Base-by-base conservation (phyloP, 441 rosid genomes). In the Pelargonium citronellum region DNA sequence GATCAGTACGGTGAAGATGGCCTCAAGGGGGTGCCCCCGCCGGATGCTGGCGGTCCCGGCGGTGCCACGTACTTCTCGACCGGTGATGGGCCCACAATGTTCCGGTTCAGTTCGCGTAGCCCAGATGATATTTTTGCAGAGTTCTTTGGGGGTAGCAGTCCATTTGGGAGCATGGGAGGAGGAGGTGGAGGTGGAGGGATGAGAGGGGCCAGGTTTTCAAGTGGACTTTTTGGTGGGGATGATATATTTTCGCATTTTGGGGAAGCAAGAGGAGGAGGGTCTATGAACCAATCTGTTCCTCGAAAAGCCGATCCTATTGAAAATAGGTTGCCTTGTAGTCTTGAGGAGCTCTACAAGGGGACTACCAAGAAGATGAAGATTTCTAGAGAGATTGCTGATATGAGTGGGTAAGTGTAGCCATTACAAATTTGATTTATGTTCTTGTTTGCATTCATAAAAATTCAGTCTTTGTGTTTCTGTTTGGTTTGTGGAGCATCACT, bases 1-100 rank as follows among this genome's bases (percentile, higher is more conserved):
- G 98, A 92, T 77, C 91, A 85, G 61, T 90, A 87, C 22, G 96
- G 97, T 9, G 98, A 89, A 69, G 98, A 91, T 79, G 94, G 94
- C 49, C 71, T 92, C 19, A 92, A 92, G 75, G 94, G 90, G 47
- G 77, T 84, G 53, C 92, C 91, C 13, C 92, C 98, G 1, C 89
- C 97, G 10, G 84, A 69, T 73, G 71, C 89, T 3, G 81, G 83
- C 49, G 86, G 89, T 6, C 87, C 86, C 22, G 83, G 86, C 17
- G 88, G 88, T 64, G 71, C 84, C 20, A 67, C 89, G 24, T 87
- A 65, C 82, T 87, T 74, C 74, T 75, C 87, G 5, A 61, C 87
- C 0, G 86, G 91, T 0, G 87, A 86, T 61, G 87, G 90, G 41
- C 87, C 91, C 13, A 78, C 85, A 43, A 71, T 82, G 27, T 88